A percentile compares a stretch with the other conserved stretches of the same genome.
Conservation (phyloP, 2,329 filamentous ascomycete species). For the Aureobasidium sp. region DNA sequence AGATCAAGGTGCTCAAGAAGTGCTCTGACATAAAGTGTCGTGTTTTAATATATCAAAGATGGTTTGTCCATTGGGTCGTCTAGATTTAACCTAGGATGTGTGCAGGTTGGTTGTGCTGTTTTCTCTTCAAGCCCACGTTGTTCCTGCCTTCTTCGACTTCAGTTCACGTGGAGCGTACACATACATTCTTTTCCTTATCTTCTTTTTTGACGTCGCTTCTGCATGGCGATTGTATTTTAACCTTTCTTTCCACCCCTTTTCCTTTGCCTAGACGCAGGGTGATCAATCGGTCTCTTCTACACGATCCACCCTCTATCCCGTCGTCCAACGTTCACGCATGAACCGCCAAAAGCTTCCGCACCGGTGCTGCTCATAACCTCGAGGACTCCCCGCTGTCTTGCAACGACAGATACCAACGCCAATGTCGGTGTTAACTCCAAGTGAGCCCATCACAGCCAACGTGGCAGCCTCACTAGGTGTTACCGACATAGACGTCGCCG, state of each 20-base stretch:
- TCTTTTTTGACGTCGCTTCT: background rate
- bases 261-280: constrained; percentile 2
- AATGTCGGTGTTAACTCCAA: background rate
- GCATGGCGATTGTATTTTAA: background rate
- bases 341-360: constrained; percentile 1
- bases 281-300: background rate
- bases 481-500: background rate
- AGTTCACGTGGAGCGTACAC: background rate
- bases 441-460: background rate
- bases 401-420: background rate
- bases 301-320: background rate
- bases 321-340: constrained; percentile 4
- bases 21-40: background rate
- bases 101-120: background rate
- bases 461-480: background rate
- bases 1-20: constrained; percentile 5
- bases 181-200: constrained; percentile 3
- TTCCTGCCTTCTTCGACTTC: background rate
- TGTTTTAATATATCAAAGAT: constrained; percentile 2
- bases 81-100: no score
- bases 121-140: background rate
- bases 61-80: background rate
- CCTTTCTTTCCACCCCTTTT: constrained; percentile 1
- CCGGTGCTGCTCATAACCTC: constrained; percentile 8
- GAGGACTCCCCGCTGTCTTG: background rate